Conservation (phyloP, 805 yeast species). For the Metschnikowia colocasiae region DNA sequence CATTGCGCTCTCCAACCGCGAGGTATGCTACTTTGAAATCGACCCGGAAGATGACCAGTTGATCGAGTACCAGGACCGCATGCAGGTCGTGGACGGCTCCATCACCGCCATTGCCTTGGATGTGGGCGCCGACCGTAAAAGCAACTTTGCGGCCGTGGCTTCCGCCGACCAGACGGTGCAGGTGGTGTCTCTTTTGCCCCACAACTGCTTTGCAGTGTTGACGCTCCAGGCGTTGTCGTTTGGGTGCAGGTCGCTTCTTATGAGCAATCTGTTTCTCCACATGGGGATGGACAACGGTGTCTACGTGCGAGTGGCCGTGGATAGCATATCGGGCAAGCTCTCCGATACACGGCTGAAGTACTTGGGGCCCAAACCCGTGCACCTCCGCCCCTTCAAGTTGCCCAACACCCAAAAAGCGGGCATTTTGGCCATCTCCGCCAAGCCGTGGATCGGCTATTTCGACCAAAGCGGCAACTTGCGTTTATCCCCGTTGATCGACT, state of each 20-base stretch:
- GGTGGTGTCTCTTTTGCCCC: constrained; percentile 59
- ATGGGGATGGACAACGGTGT: constrained; percentile 85
- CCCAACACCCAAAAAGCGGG: constrained; percentile 25
- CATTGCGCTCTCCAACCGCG: constrained; percentile 67
- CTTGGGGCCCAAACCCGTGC: constrained; percentile 66
- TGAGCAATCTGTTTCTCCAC: constrained; percentile 47
- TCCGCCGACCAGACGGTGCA: constrained; percentile 67
- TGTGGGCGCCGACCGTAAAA: constrained; percentile 49
- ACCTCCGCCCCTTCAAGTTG: constrained; percentile 36
- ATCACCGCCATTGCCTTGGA: constrained; percentile 45
- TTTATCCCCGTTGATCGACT: constrained; percentile 46
- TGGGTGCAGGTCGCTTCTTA: constrained; percentile 25
- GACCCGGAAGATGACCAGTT: constrained; percentile 57
- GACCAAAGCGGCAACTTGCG: constrained; percentile 33
- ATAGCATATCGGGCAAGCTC: constrained; percentile 53
- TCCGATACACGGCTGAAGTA: constrained; percentile 65
- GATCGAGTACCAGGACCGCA: constrained; percentile 63
- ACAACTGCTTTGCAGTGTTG: constrained; percentile 55
- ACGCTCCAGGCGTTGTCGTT: constrained; percentile 67
- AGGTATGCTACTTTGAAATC: constrained; percentile 78
- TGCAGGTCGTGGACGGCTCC: constrained; percentile 48
- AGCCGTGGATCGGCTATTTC: constrained; percentile 52
- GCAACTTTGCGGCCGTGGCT: constrained; percentile 66
- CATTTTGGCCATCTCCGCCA: constrained; percentile 49
- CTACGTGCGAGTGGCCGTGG: constrained; percentile 60